Percentiles rank a stretch among this genome's conserved stretches.
Conservation (phyloP, 306 rosid species). For the Pyrus betulifolia region DNA sequence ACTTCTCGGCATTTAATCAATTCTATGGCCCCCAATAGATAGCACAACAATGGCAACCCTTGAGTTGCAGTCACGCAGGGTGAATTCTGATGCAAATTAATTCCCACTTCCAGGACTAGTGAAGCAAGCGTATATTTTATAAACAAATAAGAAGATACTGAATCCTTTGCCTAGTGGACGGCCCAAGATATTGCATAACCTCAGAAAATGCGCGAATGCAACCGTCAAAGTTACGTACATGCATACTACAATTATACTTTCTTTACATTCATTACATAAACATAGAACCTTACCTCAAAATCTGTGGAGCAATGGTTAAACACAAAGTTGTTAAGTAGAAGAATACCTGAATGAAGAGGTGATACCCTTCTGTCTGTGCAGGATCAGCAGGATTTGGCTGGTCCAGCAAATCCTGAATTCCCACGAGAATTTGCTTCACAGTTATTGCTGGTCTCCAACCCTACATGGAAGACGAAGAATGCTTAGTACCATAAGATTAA, state of each 20-base stretch:
- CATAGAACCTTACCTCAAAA: not conserved
- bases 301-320: not conserved
- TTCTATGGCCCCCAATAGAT: not conserved
- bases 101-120: not conserved
- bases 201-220: not conserved
- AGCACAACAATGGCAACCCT: not conserved
- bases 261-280: not conserved
- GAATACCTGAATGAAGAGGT: slow-evolving; percentile 89
- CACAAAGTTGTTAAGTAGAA: not conserved
- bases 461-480: slow-evolving; percentile 26
- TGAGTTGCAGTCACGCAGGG: not conserved
- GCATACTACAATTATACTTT: not conserved
- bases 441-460: slow-evolving; percentile 99
- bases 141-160: too few relatives aligned
- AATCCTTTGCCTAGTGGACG: not conserved
- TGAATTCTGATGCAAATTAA: not conserved
- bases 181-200: not conserved
- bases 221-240: not conserved
- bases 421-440: slow-evolving; percentile 92
- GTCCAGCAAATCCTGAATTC: slow-evolving; percentile 89
- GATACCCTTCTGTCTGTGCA: slow-evolving; percentile 98
- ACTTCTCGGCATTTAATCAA: slow-evolving; percentile 2
- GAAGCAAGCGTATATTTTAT: not conserved
- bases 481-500: not conserved
- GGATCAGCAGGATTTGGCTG: slow-evolving; percentile 96